Evolutionary conservation across 495 filamentous ascomycete species (phyloP).

Genomic region (Trichoderma orchidacearum): DNA sequence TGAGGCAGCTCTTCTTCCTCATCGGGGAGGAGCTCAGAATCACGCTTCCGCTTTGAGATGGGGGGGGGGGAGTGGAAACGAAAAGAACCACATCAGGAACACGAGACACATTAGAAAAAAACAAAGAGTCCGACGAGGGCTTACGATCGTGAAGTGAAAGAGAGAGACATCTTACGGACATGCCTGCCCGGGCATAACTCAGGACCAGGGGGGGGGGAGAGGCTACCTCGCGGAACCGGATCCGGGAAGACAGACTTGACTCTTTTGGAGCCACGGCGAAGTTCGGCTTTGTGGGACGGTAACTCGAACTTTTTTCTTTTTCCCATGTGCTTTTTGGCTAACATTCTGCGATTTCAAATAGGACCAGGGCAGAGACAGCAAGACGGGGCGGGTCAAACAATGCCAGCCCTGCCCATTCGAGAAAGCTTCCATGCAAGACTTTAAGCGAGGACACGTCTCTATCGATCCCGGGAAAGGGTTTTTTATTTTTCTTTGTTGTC

Average conservation of each 20-base stretch:
- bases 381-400: neutral
- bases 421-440: neutral
- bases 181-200: neutral
- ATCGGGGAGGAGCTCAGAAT: neutral
- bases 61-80: no score
- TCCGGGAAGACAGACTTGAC: neutral
- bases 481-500: no score
- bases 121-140: no score
- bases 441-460: neutral
- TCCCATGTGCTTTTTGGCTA: neutral
- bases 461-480: neutral
- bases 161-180: no score
- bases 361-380: neutral
- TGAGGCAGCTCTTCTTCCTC: neutral
- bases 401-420: neutral
- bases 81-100: neutral
- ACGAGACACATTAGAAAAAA: neutral
- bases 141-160: no score
- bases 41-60: no score
- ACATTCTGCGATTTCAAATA: neutral
- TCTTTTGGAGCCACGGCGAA: neutral
- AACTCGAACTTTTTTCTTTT: neutral
- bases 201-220: neutral
- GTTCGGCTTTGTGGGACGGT: neutral
- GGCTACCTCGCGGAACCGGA: neutral